These are phyloP conservation scores for Kurtzmaniella quercitrusa DNA, from an alignment of 1,139 yeast genomes.

Conservation along the genomic window DNA sequence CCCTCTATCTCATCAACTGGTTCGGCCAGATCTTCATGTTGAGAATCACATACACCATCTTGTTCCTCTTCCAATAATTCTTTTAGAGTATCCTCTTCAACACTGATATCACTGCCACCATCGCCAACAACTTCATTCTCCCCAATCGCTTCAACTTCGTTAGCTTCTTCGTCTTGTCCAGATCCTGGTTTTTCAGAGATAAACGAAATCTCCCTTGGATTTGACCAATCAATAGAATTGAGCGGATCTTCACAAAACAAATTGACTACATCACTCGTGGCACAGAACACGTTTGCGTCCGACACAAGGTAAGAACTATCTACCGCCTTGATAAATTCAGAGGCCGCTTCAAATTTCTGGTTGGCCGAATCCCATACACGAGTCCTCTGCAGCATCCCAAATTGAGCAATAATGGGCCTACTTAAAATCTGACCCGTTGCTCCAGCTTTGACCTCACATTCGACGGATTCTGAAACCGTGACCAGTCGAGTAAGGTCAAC, in stretches of 20 bases:
- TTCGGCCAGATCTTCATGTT: not conserved
- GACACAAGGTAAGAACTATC: slow-evolving; percentile 12
- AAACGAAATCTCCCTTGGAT: slow-evolving; percentile 11
- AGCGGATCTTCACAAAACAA: slow-evolving; percentile 17
- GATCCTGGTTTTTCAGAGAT: not conserved
- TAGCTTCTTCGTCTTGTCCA: too few species aligned
- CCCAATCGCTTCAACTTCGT: too few species aligned
- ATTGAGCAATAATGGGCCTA: slow-evolving; percentile 14
- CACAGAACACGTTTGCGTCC: slow-evolving; percentile 16
- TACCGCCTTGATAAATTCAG: slow-evolving; percentile 11
- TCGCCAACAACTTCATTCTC: too few species aligned
- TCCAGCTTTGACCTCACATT: slow-evolving; percentile 15
- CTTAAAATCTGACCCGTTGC: slow-evolving; percentile 19
- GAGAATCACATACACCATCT: not conserved
- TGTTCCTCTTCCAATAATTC: too few species aligned
- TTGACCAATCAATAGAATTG: slow-evolving; percentile 18
- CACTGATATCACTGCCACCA: too few species aligned
- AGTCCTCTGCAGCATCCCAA: slow-evolving; percentile 12
- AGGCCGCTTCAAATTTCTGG: slow-evolving; percentile 10
- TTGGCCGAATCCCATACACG: slow-evolving; percentile 10
- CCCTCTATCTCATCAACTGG: not conserved
- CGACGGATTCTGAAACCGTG: slow-evolving; percentile 11
- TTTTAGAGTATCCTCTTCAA: too few species aligned
- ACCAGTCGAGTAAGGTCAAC: slow-evolving; percentile 5
- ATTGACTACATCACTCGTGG: slow-evolving; percentile 20